phyloP scores from a whole-genome alignment of 805 yeast species.

The Phaffomyces antillensis region DNA sequence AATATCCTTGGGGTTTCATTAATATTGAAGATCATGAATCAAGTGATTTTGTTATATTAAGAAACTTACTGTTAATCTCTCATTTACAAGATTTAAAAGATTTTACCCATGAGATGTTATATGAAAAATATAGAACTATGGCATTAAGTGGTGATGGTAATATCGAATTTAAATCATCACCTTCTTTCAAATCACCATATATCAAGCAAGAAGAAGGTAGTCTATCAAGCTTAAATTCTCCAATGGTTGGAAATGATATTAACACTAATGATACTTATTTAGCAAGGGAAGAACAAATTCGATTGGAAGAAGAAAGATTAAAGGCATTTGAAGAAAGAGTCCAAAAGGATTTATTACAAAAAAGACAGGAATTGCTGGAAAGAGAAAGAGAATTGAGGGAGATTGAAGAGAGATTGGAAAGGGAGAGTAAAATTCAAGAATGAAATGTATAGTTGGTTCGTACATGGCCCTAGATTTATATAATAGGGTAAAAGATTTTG shows the following conservation, averaged over 20 bases:
- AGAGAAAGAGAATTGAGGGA: slow-evolving; percentile 82
- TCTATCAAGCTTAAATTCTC: slow-evolving; percentile 12
- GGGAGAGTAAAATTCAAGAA: slow-evolving; percentile 38
- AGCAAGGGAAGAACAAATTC: slow-evolving; percentile 83
- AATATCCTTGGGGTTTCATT: slow-evolving; percentile 54
- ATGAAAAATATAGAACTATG: slow-evolving; percentile 86
- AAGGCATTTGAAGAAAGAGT: slow-evolving; percentile 83
- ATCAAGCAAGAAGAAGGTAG: slow-evolving; percentile 20
- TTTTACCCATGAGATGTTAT: slow-evolving; percentile 76
- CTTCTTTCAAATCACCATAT: slow-evolving; percentile 16
- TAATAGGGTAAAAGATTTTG: too few relatives aligned
- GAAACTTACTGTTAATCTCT: slow-evolving; percentile 72
- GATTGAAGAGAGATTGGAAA: slow-evolving; percentile 63
- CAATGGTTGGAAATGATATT: not conserved
- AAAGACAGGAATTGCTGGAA: slow-evolving; percentile 75
- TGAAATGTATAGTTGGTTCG: slow-evolving; percentile 8
- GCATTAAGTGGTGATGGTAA: slow-evolving; percentile 56
- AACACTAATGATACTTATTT: slow-evolving; percentile 34
- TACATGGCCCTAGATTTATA: too few relatives aligned
- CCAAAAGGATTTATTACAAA: slow-evolving; percentile 74
- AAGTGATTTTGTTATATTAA: slow-evolving; percentile 74
- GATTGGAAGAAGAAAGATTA: slow-evolving; percentile 82
- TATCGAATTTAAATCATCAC: slow-evolving; percentile 13
- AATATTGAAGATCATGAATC: slow-evolving; percentile 66
- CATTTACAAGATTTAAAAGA: slow-evolving; percentile 88